Percentiles rank a stretch among this genome's conserved stretches.
These are phyloP conservation scores for Alnus rubra DNA, from an alignment of 306 rosid genomes.

Conservation along the genomic window DNA sequence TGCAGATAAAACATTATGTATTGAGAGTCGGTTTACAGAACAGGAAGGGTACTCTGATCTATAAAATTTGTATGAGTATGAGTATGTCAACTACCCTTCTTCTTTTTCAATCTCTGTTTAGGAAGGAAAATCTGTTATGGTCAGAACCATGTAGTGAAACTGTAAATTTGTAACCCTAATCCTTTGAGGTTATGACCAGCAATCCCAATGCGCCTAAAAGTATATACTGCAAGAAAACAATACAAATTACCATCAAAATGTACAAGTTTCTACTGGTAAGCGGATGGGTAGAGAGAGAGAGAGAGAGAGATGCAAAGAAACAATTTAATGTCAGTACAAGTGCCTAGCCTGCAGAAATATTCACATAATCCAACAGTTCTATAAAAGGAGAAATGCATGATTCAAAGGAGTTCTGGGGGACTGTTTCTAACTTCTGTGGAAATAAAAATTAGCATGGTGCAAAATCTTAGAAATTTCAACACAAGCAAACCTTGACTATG, in stretches of 20 bases:
- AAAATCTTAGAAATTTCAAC: background rate
- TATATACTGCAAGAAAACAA: conserved; percentile 45
- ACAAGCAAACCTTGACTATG: conserved; percentile 69
- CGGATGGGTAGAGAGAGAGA: no score
- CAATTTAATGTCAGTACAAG: background rate
- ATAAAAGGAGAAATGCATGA: background rate
- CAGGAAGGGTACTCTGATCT: background rate
- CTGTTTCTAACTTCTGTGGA: background rate
- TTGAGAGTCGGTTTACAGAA: background rate
- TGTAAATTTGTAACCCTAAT: conserved; percentile 22
- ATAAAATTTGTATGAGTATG: background rate
- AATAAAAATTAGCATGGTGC: background rate
- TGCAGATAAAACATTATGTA: background rate
- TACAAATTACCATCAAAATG: conserved; percentile 9
- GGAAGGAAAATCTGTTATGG: background rate
- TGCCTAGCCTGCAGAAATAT: background rate
- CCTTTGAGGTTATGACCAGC: conserved; percentile 41
- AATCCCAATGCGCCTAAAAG: conserved; percentile 47
- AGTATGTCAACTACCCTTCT: background rate
- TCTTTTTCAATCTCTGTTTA: background rate
- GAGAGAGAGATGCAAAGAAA: background rate
- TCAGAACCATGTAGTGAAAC: background rate
- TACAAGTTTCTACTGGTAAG: background rate
- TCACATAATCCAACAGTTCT: background rate
- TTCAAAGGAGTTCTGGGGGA: background rate